These are phyloP conservation scores for Globisporangium spiculum DNA, from an alignment of 352 stramenopile species.

Conservation along the genomic window DNA sequence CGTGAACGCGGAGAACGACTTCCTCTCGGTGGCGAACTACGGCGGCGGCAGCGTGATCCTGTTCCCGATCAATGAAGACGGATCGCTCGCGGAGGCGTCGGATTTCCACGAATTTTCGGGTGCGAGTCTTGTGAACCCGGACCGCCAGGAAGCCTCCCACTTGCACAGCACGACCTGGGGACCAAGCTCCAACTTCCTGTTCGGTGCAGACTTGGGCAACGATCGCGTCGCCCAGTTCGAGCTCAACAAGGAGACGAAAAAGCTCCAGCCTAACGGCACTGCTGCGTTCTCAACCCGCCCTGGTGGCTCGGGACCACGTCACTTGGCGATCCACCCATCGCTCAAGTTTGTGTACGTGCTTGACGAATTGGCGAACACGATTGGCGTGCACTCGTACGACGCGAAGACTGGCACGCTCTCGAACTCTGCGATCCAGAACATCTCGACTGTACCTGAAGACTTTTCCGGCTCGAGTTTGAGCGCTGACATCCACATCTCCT, in stretches of 20 bases:
- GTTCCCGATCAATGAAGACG: slow-evolving; percentile 54
- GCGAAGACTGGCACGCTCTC: slow-evolving; percentile 39
- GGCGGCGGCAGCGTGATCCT: slow-evolving; percentile 57
- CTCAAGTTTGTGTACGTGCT: slow-evolving; percentile 63
- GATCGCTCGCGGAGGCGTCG: slow-evolving; percentile 37
- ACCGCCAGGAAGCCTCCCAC: slow-evolving; percentile 73
- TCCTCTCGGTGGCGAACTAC: slow-evolving; percentile 76
- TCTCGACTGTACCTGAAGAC: slow-evolving; percentile 57
- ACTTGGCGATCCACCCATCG: slow-evolving; percentile 66
- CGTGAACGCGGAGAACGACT: slow-evolving; percentile 40
- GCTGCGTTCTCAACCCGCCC: slow-evolving; percentile 41
- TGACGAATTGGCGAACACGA: slow-evolving; percentile 59
- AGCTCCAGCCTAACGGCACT: slow-evolving; percentile 31
- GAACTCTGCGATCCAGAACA: slow-evolving; percentile 44
- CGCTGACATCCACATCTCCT: slow-evolving; percentile 30
- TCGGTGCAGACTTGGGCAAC: slow-evolving; percentile 67
- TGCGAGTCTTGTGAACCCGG: slow-evolving; percentile 40
- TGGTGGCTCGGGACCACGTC: slow-evolving; percentile 57
- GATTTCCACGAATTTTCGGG: slow-evolving; percentile 49
- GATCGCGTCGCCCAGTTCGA: slow-evolving; percentile 64
- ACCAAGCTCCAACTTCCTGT: slow-evolving; percentile 28
- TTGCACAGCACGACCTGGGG: slow-evolving; percentile 76
- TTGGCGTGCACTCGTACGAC: slow-evolving; percentile 63
- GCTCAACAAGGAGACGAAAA: slow-evolving; percentile 37
- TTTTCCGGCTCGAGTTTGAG: slow-evolving; percentile 38